A percentile compares a stretch with the other conserved stretches of the same genome.
Conservation (phyloP, 352 stramenopile species). For the Aphanomyces euteiches region DNA sequence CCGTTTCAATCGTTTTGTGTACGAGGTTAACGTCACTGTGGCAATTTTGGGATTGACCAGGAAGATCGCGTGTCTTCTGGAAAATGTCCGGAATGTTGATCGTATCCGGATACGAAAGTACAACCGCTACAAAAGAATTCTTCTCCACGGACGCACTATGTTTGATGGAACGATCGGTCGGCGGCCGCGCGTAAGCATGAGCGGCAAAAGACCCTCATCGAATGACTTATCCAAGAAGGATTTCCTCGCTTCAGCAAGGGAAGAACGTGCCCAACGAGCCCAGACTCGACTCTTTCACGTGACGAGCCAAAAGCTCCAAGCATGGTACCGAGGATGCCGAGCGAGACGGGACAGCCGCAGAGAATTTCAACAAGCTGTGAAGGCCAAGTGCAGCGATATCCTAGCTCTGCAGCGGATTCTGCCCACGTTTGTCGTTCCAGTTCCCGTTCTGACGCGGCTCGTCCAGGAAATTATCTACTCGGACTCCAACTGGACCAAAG, state of each 20-base stretch:
- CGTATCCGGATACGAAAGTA: not conserved
- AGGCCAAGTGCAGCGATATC: conserved; percentile 26
- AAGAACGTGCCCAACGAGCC: conserved; percentile 13
- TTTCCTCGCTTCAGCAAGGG: conserved; percentile 8
- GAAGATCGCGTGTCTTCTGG: not conserved
- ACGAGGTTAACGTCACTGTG: too few relatives aligned
- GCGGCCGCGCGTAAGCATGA: conserved; percentile 23
- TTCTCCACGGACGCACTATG: not conserved
- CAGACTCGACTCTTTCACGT: conserved; percentile 22
- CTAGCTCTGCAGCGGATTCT: conserved; percentile 8
- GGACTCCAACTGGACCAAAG: too few relatives aligned
- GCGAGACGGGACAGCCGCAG: not conserved
- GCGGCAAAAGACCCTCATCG: not conserved
- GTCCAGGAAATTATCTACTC: conserved; percentile 19
- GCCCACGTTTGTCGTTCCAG: conserved; percentile 15
- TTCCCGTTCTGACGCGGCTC: conserved; percentile 23
- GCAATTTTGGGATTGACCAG: too few relatives aligned
- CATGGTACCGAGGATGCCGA: conserved; percentile 18
- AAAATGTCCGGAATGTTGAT: not conserved
- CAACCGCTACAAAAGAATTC: not conserved
- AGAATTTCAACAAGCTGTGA: not conserved
- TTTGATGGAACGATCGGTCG: conserved; percentile 20
- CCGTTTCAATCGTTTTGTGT: too few relatives aligned
- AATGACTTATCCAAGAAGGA: conserved; percentile 17
- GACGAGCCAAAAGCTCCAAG: conserved; percentile 18